Base-by-base conservation (phyloP, 2,329 filamentous ascomycete genomes). In the Alternaria triticimaculans region DNA sequence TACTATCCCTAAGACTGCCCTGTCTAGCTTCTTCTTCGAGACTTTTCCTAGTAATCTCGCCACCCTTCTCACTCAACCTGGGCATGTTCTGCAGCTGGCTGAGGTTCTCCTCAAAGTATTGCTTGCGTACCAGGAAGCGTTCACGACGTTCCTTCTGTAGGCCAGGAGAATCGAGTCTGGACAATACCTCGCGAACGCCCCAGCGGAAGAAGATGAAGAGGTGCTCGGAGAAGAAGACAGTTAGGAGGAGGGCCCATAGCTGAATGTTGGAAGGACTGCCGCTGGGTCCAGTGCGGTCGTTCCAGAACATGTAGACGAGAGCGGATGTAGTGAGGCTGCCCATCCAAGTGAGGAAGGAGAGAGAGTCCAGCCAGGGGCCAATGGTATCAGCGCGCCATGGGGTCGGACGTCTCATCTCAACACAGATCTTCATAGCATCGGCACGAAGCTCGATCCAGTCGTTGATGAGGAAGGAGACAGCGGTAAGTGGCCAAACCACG, bases 391-490 rank as follows among this genome's bases (percentile, higher is more conserved):
- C 90, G 57, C 96, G 89, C 87, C 92, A 93, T 1, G 96, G 96
- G 41, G 92, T 93, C 0, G 96, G 96, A 4, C 96, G 90, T 74
- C 95, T 91, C 84, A 93, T 94, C 79, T 94, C 91, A 51, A 93
- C 86, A 60, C 94, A 94, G 72, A 98, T 97, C 80, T 99, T 99
- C 82, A 97, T 87, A 3, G 95, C 94, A 76, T 99, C 96, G 1
- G 93, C 93, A 45, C 96, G 92, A 43, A 98, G 87, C 78, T 98
- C 96, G 61, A 99, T 84, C 94, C 95, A 98, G 82, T 98, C 96
- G 82, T 98, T 98, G 80, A 96, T 84, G 12, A 98, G 83, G 83
- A 98, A 98, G 2, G 92, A 95, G 60, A 93, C 86, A 2, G 92
- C 90, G 0, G 95, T 94, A n/a, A 98, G 84, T 0, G 96, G 96